Percentiles rank a stretch among this genome's conserved stretches.
Conservation (phyloP, 1,284 basidiomycete species). For the Melanopsichium pennsylvanicum region DNA sequence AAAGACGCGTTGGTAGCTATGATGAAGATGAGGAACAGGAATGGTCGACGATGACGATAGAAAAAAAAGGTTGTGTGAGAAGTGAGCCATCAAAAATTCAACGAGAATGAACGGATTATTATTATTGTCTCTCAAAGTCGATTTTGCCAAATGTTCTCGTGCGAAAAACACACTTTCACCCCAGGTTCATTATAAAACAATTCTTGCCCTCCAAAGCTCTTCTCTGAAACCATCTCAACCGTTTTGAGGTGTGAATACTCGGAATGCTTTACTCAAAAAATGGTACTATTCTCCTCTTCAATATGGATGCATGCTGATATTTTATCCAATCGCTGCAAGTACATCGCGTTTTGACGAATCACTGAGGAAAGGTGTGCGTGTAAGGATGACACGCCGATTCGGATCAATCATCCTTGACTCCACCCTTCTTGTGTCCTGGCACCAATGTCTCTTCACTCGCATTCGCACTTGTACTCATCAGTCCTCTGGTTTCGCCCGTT, state of each 20-base stretch:
- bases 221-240: too few species aligned
- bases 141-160: conserved; percentile 7
- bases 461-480: conserved; percentile 34
- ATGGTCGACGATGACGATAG: not conserved
- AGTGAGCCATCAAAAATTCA: too few species aligned
- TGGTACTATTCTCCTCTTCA: too few species aligned
- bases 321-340: too few species aligned
- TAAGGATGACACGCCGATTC: not conserved
- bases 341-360: too few species aligned
- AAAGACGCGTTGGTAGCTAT: not conserved
- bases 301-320: too few species aligned
- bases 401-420: conserved; percentile 27
- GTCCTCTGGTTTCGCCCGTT: conserved; percentile 28
- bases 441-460: conserved; percentile 49
- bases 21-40: not conserved
- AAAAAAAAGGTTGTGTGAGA: not conserved
- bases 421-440: conserved; percentile 29
- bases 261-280: too few species aligned
- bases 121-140: too few species aligned
- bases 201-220: conserved; percentile 4
- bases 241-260: too few species aligned
- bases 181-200: not conserved
- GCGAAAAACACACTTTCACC: conserved; percentile 3
- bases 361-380: too few species aligned
- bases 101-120: too few species aligned